phyloP scores from a whole-genome alignment of 73 alveolate genomes.

The Paramecium sexaurelia region DNA sequence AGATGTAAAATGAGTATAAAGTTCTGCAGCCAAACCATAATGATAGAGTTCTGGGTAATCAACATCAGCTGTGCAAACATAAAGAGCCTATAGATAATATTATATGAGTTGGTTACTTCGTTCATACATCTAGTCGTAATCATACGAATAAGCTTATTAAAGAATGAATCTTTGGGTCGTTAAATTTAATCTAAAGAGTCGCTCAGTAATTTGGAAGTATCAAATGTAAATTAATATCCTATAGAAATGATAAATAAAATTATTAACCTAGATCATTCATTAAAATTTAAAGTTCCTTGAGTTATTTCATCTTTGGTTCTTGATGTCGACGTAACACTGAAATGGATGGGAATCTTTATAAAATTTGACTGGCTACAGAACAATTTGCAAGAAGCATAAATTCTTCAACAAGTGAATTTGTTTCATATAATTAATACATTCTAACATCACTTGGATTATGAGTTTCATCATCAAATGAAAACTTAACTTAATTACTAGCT shows the following conservation, averaged over 20 bases:
- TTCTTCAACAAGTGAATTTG: conserved; percentile 96
- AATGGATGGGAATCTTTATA: conserved; percentile 79
- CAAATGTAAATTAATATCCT: conserved; percentile 43
- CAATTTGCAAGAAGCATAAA: conserved; percentile 98
- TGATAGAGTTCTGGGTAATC: conserved; percentile 95
- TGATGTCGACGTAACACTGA: conserved; percentile 85
- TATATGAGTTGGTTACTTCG: conserved; percentile 10
- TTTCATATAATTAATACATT: conserved; percentile 85
- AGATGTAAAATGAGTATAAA: conserved; percentile 98
- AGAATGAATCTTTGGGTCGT: conserved; percentile 85
- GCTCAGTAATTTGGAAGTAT: conserved; percentile 80
- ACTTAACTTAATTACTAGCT: conserved; percentile 96
- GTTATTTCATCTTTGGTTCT: conserved; percentile 84
- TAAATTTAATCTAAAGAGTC: conserved; percentile 87
- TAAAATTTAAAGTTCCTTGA: conserved; percentile 74
- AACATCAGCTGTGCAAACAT: conserved; percentile 97
- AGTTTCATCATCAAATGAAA: conserved; percentile 92
- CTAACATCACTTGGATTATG: conserved; percentile 93
- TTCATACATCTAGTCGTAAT: conserved; percentile 97
- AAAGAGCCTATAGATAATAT: conserved; percentile 86
- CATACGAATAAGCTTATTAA: conserved; percentile 89
- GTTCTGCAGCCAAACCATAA: conserved; percentile 99
- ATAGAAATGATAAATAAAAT: background rate
- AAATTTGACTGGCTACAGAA: conserved; percentile 91
- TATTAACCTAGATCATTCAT: conserved; percentile 75